Evolutionary conservation across 2,329 filamentous ascomycete species (phyloP), one percentile per base, ranked within the genome.

Genomic region (Pyricularia grisea): DNA sequence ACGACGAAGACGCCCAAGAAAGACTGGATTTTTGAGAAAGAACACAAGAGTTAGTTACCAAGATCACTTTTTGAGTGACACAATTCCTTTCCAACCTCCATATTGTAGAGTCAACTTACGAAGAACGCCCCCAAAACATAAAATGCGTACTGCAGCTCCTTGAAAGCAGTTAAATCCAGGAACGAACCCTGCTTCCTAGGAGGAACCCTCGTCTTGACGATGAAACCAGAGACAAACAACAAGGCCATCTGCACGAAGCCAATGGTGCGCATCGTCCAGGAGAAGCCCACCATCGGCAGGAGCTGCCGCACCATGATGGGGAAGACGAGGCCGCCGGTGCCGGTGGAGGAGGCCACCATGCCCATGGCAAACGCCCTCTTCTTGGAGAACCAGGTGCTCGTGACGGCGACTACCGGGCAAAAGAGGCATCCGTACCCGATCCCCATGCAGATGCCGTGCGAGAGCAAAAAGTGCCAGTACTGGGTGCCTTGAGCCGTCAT

Each of bases 381-480:
- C 64, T 78, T 81, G 68, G 78, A 79, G 74, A 91, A 92, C 73
- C 92, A 92, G 12, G 89, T 89, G 4, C 88, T 85, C 1, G 92
- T 79, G 3, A 90, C 84, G 1, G 89, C 86, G 3, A 92, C 82
- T 61, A 84, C 81, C 0, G 90, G 87, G 66, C 88, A 85, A 77
- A 90, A 92, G 5, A 91, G 77, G 70, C 82, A 87, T 6, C 89
- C 89, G 69, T 85, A 85, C 1, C 87, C 88, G 0, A 88, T 67
- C 1, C 87, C 87, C 71, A 84, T 78, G 68, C 82, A 82, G 11
- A 87, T 70, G 2, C 87, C 87, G 73, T 88, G 86, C 0, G 83
- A 77, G 1, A 88, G 77, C 25, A 88, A 74, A 0, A 87, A 74
- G 68, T 88, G 86, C 82, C 82, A 87, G 78, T 87, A 88, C 58